Evolutionary conservation across 225 moss, liverwort and hornwort species (phyloP).

Genomic region (Marchantia paleacea): DNA sequence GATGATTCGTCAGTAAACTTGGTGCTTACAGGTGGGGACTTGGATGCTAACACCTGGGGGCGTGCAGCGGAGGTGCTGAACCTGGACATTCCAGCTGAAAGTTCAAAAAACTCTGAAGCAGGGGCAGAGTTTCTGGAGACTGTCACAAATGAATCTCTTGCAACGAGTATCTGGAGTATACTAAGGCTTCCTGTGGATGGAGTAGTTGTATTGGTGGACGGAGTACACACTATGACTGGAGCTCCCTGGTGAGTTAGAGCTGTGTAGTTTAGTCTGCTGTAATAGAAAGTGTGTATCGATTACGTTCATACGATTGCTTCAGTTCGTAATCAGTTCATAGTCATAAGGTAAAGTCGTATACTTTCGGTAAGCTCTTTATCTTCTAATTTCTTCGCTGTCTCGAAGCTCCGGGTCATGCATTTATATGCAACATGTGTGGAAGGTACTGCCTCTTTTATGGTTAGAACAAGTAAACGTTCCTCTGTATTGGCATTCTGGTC

Average conservation of each 20-base stretch:
- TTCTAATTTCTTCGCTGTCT: too few species aligned
- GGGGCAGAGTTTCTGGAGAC: not conserved
- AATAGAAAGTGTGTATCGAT: too few species aligned
- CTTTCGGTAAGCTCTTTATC: too few species aligned
- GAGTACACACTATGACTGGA: slow-evolving; percentile 39
- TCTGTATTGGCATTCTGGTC: slow-evolving; percentile 23
- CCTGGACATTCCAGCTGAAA: not conserved
- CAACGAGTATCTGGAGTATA: slow-evolving; percentile 34
- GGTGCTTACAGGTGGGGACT: not conserved
- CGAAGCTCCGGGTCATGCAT: not conserved
- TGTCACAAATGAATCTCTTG: slow-evolving; percentile 11
- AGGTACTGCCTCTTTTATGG: not conserved
- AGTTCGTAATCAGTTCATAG: not conserved
- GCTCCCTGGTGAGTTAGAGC: slow-evolving; percentile 33
- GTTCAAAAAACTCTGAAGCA: not conserved
- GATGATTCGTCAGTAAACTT: slow-evolving; percentile 2
- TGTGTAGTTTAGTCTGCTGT: not conserved
- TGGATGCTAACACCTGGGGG: slow-evolving; percentile 12
- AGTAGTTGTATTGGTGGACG: slow-evolving; percentile 48
- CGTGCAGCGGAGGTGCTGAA: not conserved
- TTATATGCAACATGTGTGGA: not conserved
- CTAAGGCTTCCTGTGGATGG: slow-evolving; percentile 45
- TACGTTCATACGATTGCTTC: not conserved
- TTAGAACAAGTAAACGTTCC: not conserved
- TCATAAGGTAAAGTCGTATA: too few species aligned